A percentile compares a stretch with the other conserved stretches of the same genome.
Conservation (phyloP, 2,329 filamentous ascomycete genomes). For the Clonostachys sp. region DNA sequence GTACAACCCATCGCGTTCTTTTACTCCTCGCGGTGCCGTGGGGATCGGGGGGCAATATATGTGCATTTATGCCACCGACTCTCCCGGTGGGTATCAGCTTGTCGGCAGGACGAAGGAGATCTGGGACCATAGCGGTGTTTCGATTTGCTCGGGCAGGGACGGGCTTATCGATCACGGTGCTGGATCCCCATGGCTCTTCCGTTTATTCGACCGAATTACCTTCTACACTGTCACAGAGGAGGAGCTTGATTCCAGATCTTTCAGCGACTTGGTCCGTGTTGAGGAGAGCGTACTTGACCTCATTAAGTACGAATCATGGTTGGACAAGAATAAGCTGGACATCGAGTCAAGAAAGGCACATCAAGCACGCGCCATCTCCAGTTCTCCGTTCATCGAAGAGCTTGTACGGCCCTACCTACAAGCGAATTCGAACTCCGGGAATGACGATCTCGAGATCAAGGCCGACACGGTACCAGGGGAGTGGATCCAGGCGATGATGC, state of each 20-base stretch:
- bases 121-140: conserved; percentile 15
- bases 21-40: conserved; percentile 25
- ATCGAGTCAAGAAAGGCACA: conserved; percentile 11
- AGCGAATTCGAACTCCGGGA: background rate
- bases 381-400: conserved; percentile 19
- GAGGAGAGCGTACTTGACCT: conserved; percentile 19
- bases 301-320: conserved; percentile 21
- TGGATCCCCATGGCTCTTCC: conserved; percentile 17
- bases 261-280: conserved; percentile 14
- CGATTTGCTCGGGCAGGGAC: background rate
- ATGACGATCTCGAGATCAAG: background rate
- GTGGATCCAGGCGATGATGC: conserved; percentile 20
- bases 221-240: conserved; percentile 21
- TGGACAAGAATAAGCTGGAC: conserved; percentile 16
- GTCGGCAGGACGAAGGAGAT: conserved; percentile 25
- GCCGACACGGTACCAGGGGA: conserved; percentile 7
- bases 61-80: conserved; percentile 30
- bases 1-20: conserved; percentile 29
- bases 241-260: conserved; percentile 14
- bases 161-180: background rate
- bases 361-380: conserved; percentile 16
- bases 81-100: conserved; percentile 29
- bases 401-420: conserved; percentile 14
- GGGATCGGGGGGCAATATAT: conserved; percentile 29
- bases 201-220: conserved; percentile 22